Percentiles rank a stretch among this genome's conserved stretches.
Conservation (phyloP, 2,329 filamentous ascomycete species). For the Stagonosporopsis rhizophila region DNA sequence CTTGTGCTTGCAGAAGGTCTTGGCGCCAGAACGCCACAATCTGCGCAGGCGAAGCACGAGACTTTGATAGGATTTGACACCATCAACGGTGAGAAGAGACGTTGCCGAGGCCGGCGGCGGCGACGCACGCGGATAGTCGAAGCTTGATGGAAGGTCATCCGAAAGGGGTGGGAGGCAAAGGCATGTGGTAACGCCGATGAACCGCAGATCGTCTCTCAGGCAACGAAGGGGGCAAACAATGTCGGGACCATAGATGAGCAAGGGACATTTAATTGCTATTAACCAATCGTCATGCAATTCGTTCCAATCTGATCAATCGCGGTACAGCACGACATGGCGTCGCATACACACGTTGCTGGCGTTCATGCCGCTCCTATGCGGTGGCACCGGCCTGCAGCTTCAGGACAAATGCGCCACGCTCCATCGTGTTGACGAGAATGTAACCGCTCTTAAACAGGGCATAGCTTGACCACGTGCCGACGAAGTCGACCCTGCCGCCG, state of each 20-base stretch:
- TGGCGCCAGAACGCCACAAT: constrained; percentile 26
- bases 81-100: not conserved
- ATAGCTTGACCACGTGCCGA: constrained; percentile 55
- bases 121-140: constrained; percentile 2
- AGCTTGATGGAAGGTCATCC: constrained; percentile 5
- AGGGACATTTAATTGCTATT: not conserved
- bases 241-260: not conserved
- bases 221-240: constrained; percentile 1
- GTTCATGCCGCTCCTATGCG: constrained; percentile 9
- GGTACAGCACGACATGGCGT: not conserved
- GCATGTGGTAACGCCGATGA: not conserved
- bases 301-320: not conserved
- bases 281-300: not conserved
- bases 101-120: constrained; percentile 15
- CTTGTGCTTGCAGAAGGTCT: constrained; percentile 10
- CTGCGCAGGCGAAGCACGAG: constrained; percentile 12
- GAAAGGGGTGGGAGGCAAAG: not conserved
- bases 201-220: constrained; percentile 5
- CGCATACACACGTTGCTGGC: not conserved
- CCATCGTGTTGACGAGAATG: constrained; percentile 52
- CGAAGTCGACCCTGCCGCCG: constrained; percentile 52
- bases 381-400: constrained; percentile 41
- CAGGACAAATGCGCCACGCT: constrained; percentile 48
- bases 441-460: constrained; percentile 50
- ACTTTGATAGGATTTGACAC: constrained; percentile 1